Conservation (phyloP, 352 stramenopile genomes). For the Pythium aquatile region DNA sequence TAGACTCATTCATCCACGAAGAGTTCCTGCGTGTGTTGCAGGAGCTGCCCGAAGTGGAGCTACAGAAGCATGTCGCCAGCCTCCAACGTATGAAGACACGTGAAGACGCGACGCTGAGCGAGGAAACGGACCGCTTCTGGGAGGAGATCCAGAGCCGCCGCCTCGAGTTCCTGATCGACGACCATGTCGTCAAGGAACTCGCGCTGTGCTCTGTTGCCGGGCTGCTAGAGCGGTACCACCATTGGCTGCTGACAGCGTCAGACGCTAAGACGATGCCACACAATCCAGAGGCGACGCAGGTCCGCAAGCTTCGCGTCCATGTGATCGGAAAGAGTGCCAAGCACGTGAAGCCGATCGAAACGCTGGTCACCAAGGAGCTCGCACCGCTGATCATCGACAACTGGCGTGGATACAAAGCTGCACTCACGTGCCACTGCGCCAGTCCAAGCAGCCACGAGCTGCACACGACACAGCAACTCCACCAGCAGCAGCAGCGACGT, state of each 20-base stretch:
- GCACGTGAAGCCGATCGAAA: conserved; percentile 53
- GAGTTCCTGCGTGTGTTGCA: conserved; percentile 39
- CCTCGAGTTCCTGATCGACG: conserved; percentile 61
- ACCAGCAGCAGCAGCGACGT: conserved; percentile 1
- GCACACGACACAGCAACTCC: neutral
- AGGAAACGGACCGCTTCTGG: conserved; percentile 71
- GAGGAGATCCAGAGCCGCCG: conserved; percentile 65
- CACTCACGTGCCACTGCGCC: conserved; percentile 52
- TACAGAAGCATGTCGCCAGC: conserved; percentile 49
- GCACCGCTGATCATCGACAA: conserved; percentile 59
- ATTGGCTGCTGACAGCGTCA: conserved; percentile 41
- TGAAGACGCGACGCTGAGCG: conserved; percentile 48
- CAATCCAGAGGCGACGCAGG: conserved; percentile 6
- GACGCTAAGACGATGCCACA: neutral
- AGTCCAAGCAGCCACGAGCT: conserved; percentile 4
- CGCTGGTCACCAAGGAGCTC: conserved; percentile 46
- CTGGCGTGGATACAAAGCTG: conserved; percentile 55
- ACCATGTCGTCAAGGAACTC: conserved; percentile 42
- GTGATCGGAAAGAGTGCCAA: conserved; percentile 65
- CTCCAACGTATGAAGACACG: conserved; percentile 44
- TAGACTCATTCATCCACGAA: conserved; percentile 61
- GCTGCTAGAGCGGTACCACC: conserved; percentile 44
- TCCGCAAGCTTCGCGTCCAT: conserved; percentile 69
- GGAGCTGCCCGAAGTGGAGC: conserved; percentile 26
- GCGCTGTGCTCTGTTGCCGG: conserved; percentile 39